Base-by-base conservation (phyloP, 495 filamentous ascomycete genomes). In the Xylaria bambusicola region DNA sequence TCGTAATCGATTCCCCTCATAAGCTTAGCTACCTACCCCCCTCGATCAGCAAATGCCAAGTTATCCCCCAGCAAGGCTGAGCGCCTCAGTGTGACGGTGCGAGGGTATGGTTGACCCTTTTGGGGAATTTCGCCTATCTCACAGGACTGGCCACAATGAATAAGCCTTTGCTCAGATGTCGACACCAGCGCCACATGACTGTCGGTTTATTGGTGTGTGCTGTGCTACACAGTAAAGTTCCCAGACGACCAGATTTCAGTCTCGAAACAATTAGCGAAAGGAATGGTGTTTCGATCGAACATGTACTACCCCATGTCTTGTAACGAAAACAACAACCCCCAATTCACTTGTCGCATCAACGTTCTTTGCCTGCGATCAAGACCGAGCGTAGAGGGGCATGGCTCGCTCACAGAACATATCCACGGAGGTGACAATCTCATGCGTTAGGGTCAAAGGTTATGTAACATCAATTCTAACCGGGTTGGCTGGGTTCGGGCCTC, bases 141-240 rank as follows among this genome's bases (percentile, higher is more conserved):
- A 10, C 10, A 17, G 17, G 18, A 23, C 27, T 17, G 6, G 6
- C 26, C n/a, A 20, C 29, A 18, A 46, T 56, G 45, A 24, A 56
- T 47, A 24, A 56, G 27, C 53, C 40, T 47, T 36, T 36, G 41
- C 40, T 35, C 41, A 56, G 53, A 41, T 27, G 24, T 38, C 23
- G 40, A 46, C 20, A 36, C 53, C 20, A 2, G 26, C 26, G 41
- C 53, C 53, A 56, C 53, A 56, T 46, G 40, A 47, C 40, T 10
- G 53, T 17, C 17, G n/a, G n/a, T n/a, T n/a, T 33, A 24, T 35
- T 23, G 27, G 33, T 35, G 40, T 15, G 15, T 29, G n/a, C 23
- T 20, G 10, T 23, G 36, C 27, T 45, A 55, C 40, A 38, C 31
- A 23, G 41, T 47, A 35, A 15, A 23, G 21, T 13, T 2, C 18